A percentile compares a stretch with the other conserved stretches of the same genome.
phyloP scores from a whole-genome alignment of 805 yeast genomes.

The Hanseniaspora meyeri region DNA sequence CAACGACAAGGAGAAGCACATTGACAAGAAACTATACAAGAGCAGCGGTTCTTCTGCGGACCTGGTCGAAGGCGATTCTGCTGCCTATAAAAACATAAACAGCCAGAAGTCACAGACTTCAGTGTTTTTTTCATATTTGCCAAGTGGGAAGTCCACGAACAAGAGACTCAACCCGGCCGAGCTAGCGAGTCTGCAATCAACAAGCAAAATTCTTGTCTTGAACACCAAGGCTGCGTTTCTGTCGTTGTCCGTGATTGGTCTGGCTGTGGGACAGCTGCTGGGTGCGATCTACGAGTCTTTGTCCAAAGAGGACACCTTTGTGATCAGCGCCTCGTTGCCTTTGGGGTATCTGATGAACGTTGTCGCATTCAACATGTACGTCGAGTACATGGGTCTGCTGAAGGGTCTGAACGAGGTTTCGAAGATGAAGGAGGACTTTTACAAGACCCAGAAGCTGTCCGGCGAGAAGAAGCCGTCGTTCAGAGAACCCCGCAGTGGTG shows the following conservation, averaged over 20 bases:
- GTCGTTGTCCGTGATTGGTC: neutral
- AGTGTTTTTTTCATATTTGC: neutral
- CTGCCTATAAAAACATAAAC: neutral
- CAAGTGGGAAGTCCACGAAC: neutral
- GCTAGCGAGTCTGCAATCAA: neutral
- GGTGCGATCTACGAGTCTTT: too few species aligned
- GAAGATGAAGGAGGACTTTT: neutral
- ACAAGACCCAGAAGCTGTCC: neutral
- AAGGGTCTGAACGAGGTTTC: slow-evolving; percentile 1
- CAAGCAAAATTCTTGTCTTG: neutral
- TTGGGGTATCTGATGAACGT: neutral
- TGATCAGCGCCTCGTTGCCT: neutral
- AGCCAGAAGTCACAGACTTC: neutral
- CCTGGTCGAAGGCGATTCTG: neutral
- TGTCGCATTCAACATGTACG: neutral
- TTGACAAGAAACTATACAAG: neutral
- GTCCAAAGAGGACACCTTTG: neutral
- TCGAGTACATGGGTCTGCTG: neutral
- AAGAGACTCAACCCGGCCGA: neutral
- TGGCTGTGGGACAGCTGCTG: neutral
- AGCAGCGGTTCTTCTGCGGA: neutral
- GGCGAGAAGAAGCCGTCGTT: neutral
- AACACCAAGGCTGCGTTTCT: slow-evolving; percentile 7
- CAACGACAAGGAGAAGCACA: neutral
- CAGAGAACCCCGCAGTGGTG: neutral